Evolutionary conservation across 257 asterid species (phyloP), one percentile per base, ranked within the genome.

Genomic region (Ehretia macrophylla): DNA sequence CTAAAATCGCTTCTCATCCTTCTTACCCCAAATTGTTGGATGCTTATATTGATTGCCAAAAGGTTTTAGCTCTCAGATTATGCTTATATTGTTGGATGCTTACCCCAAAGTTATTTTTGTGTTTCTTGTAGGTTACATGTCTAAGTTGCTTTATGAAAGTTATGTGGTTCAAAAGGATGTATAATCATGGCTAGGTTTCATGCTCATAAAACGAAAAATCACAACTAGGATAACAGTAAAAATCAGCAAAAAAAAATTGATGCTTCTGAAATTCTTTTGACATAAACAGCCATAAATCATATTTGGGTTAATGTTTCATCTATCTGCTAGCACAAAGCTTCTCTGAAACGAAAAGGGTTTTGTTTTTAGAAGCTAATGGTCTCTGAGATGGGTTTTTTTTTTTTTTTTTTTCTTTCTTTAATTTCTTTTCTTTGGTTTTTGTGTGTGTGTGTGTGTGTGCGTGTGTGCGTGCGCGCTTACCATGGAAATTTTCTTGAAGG

Each of bases 31-130:
- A 67, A 49, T 68, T 79, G 35, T 71, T 79, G 14, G 51, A 71
- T 27, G 85, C 85, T 39, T 76, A 79, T 70, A 68, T 79, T 18
- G 82, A 79, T 44, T 79, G 85, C 67, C 82, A 71, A 51, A 79
- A 76, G 85, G 82, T 17, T 35, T 57, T 19, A 19, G 4, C 39
- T 39, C 8, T 32, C 22, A 32, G n/a, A 21, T 32, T 18, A 11
- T 61, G 17, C 47, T 23, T 14, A 1, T 32, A 8, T 14, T 11
- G 42, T 16, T 35, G 4, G 16, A 53, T 21, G 20, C 22, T n/a
- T n/a, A n/a, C n/a, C n/a, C n/a, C n/a, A n/a, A n/a, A n/a, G n/a
- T 38, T 38, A 11, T 38, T 38, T 38, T 10, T 42, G 4, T 42
- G n/a, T 42, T 42, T 42, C 47, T 10, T 42, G 3, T 42, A 2